Base-by-base conservation (phyloP, 768 basidiomycete genomes). In the Leccinum fibrillosum region DNA sequence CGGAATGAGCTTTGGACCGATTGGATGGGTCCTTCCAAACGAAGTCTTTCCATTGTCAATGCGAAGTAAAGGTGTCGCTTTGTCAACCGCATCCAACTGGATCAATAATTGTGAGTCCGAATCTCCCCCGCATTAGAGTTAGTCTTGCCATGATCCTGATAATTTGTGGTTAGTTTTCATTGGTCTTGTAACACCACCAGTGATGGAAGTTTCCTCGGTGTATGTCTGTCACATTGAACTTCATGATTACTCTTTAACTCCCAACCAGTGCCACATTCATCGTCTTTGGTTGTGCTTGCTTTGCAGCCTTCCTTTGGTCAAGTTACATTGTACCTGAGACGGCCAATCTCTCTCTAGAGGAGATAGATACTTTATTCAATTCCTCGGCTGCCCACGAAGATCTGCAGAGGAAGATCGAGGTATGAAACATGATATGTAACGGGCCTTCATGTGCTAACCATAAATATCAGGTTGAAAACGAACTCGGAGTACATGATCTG, bases 11-110 rank as follows among this genome's bases (percentile, higher is more conserved):
- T 84, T 88, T 60, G 91, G 91, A 1, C 90, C 92, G 0, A 80
- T 93, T 59, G 86, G 85, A 3, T 94, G 92, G 92, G 84, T 92
- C 2, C 80, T 94, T 8, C 89, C 92, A 0, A 86, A 83, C 61
- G 92, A 94, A 72, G 85, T 94, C 2, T 92, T 93, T 66, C 84
- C 92, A 1, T 75, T 90, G 1, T 87, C 89, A 2, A 80, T 90
- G 74, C 79, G 92, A 60, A 87, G 89, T 63, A 86, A 86, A 67
- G 93, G 93, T 50, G 92, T 94, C 5, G 84, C 91, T 23, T 65
- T 95, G 21, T 86, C 90, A 19, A 93, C 92, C 2, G 88, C 90
- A 3, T 89, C 88, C n/a, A 90, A 90, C 62, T 93, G 91, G 91
- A 64, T 82, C 25, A 92, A 92, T 66, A 93, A 93, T 58, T 93